phyloP scores from a whole-genome alignment of 495 filamentous ascomycete species.

The Letharia columbiana region DNA sequence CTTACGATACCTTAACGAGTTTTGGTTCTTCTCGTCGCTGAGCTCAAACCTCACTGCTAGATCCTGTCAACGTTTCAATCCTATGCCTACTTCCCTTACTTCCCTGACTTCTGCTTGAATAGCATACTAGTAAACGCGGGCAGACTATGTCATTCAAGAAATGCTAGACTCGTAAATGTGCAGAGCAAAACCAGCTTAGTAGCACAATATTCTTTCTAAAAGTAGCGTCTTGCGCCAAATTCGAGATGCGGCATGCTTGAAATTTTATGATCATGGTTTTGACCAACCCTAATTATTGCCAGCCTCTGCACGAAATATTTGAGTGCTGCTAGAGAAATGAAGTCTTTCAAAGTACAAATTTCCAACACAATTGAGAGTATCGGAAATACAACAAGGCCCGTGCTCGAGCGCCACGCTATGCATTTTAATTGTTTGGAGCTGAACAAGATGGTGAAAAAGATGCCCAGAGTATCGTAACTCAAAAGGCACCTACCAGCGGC shows the following conservation, averaged over 20 bases:
- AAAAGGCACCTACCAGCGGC: conserved; percentile 25
- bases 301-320: conserved; percentile 1
- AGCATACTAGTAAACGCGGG: neutral
- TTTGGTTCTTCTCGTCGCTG: neutral
- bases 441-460: conserved; percentile 13
- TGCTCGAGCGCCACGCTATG: conserved; percentile 11
- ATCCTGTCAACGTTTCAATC: neutral
- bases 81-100: neutral
- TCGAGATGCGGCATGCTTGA: conserved; percentile 16
- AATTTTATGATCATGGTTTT: conserved; percentile 7
- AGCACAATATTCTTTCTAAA: conserved; percentile 5
- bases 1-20: conserved; percentile 1
- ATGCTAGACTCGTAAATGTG: neutral
- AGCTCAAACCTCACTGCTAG: neutral
- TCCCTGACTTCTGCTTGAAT: neutral
- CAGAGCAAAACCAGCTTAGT: conserved; percentile 9
- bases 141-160: conserved; percentile 3
- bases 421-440: conserved; percentile 9
- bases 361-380: conserved; percentile 7
- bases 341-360: conserved; percentile 10
- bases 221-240: conserved; percentile 3
- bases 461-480: conserved; percentile 1
- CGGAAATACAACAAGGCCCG: neutral
- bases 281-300: neutral
- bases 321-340: conserved; percentile 8